These are phyloP conservation scores for Byssothecium circinans DNA, from an alignment of 2,329 filamentous ascomycete genomes.

Conservation along the genomic window DNA sequence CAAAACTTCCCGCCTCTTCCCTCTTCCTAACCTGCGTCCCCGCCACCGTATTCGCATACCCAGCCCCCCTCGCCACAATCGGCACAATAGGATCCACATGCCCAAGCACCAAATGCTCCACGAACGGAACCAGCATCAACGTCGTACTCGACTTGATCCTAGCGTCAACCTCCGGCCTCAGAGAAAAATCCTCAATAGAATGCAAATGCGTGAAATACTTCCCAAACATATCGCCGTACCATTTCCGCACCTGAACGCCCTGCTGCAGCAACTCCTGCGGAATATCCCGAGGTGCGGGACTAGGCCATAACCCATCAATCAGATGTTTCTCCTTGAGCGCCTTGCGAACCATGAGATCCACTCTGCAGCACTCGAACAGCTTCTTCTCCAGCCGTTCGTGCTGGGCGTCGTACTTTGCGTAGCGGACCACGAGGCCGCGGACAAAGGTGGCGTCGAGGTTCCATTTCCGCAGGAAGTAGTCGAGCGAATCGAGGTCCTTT, in stretches of 20 bases:
- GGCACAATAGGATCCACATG: conserved; percentile 38
- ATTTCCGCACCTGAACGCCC: conserved; percentile 36
- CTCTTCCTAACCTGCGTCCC: conserved; percentile 16
- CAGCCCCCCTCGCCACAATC: conserved; percentile 35
- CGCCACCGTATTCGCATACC: conserved; percentile 28
- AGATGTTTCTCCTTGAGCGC: conserved; percentile 43
- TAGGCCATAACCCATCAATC: conserved; percentile 40
- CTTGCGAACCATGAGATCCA: conserved; percentile 42
- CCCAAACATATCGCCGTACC: conserved; percentile 44
- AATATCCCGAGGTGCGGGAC: conserved; percentile 30
- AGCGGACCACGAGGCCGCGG: conserved; percentile 36
- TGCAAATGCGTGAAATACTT: conserved; percentile 40
- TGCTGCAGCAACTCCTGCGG: conserved; percentile 33
- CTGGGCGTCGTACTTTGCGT: conserved; percentile 37
- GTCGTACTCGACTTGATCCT: conserved; percentile 33
- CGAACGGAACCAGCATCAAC: conserved; percentile 40
- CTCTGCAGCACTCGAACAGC: conserved; percentile 34
- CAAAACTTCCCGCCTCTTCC: conserved; percentile 20
- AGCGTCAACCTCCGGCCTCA: conserved; percentile 35
- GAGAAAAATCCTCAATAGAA: conserved; percentile 33
- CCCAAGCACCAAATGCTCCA: conserved; percentile 39
- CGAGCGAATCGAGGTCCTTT: conserved; percentile 39
- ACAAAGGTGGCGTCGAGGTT: conserved; percentile 38
- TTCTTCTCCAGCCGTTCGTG: conserved; percentile 43
- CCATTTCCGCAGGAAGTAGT: conserved; percentile 35